A percentile compares a stretch with the other conserved stretches of the same genome.
These are phyloP conservation scores for Vigna nakashimae DNA, from an alignment of 306 rosid genomes.

Conservation along the genomic window DNA sequence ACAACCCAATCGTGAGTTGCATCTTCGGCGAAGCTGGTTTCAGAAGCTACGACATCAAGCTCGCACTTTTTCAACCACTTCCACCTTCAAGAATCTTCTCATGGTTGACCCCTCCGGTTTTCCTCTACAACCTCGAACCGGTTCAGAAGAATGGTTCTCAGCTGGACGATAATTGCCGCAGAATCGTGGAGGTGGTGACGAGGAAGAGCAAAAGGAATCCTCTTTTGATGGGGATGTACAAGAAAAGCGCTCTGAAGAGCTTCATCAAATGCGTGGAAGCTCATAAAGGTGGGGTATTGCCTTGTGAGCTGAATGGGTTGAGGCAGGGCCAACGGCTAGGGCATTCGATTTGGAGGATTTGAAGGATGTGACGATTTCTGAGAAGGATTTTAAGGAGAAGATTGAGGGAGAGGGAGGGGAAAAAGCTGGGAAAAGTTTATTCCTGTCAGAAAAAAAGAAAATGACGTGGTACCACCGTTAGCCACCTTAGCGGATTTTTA, in stretches of 20 bases:
- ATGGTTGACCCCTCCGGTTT: conserved; percentile 62
- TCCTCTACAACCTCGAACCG: conserved; percentile 67
- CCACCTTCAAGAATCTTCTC: conserved; percentile 45
- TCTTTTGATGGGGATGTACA: conserved; percentile 67
- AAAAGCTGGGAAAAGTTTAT: no score
- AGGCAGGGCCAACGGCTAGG: not conserved
- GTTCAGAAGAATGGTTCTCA: conserved; percentile 50
- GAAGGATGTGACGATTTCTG: no score
- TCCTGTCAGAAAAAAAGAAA: no score
- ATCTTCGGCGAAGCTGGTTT: conserved; percentile 89
- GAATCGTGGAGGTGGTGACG: conserved; percentile 64
- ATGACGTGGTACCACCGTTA: no score
- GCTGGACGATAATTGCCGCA: conserved; percentile 62
- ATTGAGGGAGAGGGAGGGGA: no score
- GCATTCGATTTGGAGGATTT: no score
- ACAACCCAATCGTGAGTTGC: conserved; percentile 91
- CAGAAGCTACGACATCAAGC: conserved; percentile 77
- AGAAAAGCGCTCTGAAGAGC: conserved; percentile 58
- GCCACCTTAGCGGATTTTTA: no score
- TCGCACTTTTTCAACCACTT: conserved; percentile 71
- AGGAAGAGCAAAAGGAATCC: conserved; percentile 68
- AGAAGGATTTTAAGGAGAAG: no score
- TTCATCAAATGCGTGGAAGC: conserved; percentile 55
- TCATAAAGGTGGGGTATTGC: conserved; percentile 44
- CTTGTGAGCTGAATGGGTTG: conserved; percentile 51